A percentile compares a stretch with the other conserved stretches of the same genome.
These are phyloP conservation scores for Aspergillus sp. DNA, from an alignment of 2,329 filamentous ascomycete species.

Conservation along the genomic window DNA sequence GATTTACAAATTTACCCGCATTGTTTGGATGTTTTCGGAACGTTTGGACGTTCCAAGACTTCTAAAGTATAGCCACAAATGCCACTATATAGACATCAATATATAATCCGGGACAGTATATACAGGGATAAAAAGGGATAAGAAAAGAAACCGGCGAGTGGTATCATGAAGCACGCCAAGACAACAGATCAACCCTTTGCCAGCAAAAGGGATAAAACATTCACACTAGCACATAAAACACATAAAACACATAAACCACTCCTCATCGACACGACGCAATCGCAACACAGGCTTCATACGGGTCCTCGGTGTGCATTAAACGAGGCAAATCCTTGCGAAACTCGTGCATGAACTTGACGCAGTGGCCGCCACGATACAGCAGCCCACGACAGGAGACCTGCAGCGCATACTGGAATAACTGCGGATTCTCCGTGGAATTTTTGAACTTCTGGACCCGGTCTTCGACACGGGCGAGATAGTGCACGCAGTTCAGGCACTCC, in stretches of 20 bases:
- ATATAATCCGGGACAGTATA: neutral
- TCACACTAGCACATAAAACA: neutral
- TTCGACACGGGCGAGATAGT: slow-evolving; percentile 15
- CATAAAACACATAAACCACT: no score
- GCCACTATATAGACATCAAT: no score
- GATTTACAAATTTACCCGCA: no score
- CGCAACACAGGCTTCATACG: slow-evolving; percentile 15
- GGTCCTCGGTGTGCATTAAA: slow-evolving; percentile 13
- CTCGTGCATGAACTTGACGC: slow-evolving; percentile 14
- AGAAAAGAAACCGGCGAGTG: neutral
- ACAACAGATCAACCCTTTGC: neutral
- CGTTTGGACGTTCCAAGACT: no score
- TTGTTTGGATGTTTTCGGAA: no score
- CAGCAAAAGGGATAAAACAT: neutral
- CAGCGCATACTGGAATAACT: slow-evolving; percentile 17
- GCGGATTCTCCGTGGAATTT: slow-evolving; percentile 9
- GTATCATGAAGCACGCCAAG: neutral
- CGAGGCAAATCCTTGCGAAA: slow-evolving; percentile 12
- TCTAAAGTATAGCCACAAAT: no score
- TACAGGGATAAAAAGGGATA: neutral
- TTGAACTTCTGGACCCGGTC: slow-evolving; percentile 7
- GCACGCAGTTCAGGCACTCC: slow-evolving; percentile 17
- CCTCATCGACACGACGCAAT: slow-evolving; percentile 4
- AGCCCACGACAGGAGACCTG: slow-evolving; percentile 15
- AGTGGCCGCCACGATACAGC: slow-evolving; percentile 9